Percentiles rank a stretch among this genome's conserved stretches.
Conservation (phyloP, 441 rosid species). For the Iberis amara region DNA sequence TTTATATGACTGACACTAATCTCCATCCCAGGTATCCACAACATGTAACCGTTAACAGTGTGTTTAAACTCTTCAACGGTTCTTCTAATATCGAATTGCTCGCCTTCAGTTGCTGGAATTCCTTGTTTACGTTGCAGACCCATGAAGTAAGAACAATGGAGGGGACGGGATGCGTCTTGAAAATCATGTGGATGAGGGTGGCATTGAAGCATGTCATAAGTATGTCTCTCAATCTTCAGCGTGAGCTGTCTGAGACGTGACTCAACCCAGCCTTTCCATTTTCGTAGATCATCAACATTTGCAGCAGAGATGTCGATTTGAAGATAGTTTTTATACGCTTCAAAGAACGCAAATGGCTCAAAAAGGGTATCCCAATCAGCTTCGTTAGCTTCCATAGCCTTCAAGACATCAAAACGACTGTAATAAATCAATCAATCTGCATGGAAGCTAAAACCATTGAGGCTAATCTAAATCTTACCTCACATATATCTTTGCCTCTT, state of each 20-base stretch:
- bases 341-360: constrained; percentile 85
- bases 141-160: constrained; percentile 79
- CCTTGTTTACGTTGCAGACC: constrained; percentile 95
- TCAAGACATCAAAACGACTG: constrained; percentile 32
- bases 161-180: constrained; percentile 62
- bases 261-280: constrained; percentile 99
- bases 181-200: constrained; percentile 92
- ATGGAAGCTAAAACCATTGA: constrained; percentile 8
- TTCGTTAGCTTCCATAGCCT: constrained; percentile 82
- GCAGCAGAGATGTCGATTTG: constrained; percentile 78
- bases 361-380: constrained; percentile 90
- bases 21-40: constrained; percentile 81
- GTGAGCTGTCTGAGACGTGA: constrained; percentile 95
- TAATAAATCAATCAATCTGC: constrained; percentile 20
- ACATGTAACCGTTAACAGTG: constrained; percentile 51
- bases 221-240: constrained; percentile 87
- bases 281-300: constrained; percentile 77
- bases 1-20: constrained; percentile 67
- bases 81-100: constrained; percentile 76
- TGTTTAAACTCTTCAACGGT: constrained; percentile 84
- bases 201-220: constrained; percentile 78
- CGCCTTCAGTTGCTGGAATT: constrained; percentile 68
- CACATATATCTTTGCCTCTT: constrained; percentile 86
- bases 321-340: constrained; percentile 84
- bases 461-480: constrained; percentile 46